Evolutionary conservation across 2,329 filamentous ascomycete genomes (phyloP).

Genomic region (Fusarium papillatum): DNA sequence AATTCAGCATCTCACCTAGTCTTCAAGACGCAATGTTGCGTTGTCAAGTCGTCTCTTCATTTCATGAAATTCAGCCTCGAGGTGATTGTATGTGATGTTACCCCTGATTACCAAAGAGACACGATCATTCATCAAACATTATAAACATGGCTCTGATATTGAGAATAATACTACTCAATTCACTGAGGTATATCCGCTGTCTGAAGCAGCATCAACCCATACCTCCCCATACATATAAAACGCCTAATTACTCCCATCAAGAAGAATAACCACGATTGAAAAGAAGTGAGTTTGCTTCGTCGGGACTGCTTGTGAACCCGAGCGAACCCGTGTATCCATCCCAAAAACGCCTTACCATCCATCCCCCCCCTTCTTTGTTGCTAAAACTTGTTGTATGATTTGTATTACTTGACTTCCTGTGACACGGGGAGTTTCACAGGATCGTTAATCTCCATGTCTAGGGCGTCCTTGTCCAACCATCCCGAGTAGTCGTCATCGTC

Average conservation of each 20-base stretch:
- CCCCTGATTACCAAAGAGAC: not conserved
- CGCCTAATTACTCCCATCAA: conserved; percentile 20
- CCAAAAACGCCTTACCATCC: conserved; percentile 29
- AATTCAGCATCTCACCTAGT: not conserved
- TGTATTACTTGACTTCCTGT: conserved; percentile 39
- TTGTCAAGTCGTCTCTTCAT: not conserved
- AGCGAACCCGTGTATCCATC: conserved; percentile 16
- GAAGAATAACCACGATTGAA: not conserved
- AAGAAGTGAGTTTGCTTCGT: conserved; percentile 12
- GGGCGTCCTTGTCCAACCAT: conserved; percentile 51
- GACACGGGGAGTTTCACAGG: conserved; percentile 21
- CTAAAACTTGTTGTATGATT: not conserved
- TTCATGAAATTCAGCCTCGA: not conserved
- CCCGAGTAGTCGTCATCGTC: conserved; percentile 53
- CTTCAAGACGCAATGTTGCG: not conserved
- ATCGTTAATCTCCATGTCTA: conserved; percentile 42
- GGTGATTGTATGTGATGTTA: not conserved
- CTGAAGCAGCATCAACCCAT: conserved; percentile 1
- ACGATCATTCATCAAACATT: not conserved
- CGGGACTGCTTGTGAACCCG: conserved; percentile 15
- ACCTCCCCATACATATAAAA: conserved; percentile 12
- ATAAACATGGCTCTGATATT: not conserved
- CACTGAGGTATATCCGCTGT: conserved; percentile 22
- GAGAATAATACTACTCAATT: conserved; percentile 16
- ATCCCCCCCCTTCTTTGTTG: conserved; percentile 13